Conservation (phyloP, 331 rosid genomes). For the Ulmus americana region DNA sequence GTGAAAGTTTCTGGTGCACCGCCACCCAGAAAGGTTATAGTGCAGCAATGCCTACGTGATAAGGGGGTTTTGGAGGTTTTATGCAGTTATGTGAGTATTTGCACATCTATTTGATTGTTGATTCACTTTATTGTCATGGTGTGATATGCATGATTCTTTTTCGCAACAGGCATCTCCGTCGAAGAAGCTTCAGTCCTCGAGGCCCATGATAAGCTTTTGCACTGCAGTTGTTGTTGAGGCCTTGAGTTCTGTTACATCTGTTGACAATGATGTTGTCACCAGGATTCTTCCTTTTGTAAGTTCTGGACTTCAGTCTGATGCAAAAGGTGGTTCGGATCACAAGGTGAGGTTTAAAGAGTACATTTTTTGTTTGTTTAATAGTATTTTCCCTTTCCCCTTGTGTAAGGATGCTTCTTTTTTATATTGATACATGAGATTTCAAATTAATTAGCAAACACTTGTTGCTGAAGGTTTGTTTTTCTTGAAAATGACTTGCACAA, state of each 20-base stretch:
- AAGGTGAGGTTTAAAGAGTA: conserved; percentile 46
- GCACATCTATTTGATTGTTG: conserved; percentile 19
- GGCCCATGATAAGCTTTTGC: conserved; percentile 58
- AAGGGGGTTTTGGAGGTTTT: conserved; percentile 60
- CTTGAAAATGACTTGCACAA: too few relatives aligned
- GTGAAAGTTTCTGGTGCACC: conserved; percentile 80
- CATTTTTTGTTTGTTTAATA: neutral
- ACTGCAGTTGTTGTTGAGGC: conserved; percentile 80
- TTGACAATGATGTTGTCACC: conserved; percentile 55
- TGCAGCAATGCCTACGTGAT: conserved; percentile 79
- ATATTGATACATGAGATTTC: too few relatives aligned
- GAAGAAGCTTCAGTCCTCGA: conserved; percentile 64
- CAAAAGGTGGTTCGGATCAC: conserved; percentile 53
- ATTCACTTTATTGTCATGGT: conserved; percentile 8
- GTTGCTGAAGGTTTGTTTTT: too few relatives aligned
- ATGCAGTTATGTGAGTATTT: conserved; percentile 73
- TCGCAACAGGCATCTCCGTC: conserved; percentile 56
- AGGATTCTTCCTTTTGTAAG: conserved; percentile 64
- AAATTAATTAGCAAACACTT: too few relatives aligned
- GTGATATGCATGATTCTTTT: conserved; percentile 15
- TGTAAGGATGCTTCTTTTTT: too few relatives aligned
- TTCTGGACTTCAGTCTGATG: conserved; percentile 64
- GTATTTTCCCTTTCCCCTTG: neutral
- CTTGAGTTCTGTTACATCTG: conserved; percentile 54
- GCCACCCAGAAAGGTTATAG: conserved; percentile 74